Conservation (phyloP, 1,284 basidiomycete species). For the Puccinia novopanici region DNA sequence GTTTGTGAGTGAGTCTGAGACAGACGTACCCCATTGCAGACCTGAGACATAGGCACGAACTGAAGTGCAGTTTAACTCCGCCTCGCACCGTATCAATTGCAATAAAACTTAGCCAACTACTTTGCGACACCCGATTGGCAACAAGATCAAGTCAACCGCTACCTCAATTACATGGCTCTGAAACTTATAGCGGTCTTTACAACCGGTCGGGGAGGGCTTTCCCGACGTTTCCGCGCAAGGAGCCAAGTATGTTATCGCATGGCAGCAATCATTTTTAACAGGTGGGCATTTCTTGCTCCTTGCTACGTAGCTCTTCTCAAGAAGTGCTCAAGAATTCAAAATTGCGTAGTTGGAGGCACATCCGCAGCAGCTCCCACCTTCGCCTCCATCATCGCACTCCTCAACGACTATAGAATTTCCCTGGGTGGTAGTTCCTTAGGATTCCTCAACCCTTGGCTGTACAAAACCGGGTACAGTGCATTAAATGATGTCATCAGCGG, state of each 20-base stretch:
- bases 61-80: constrained; percentile 26
- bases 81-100: constrained; percentile 24
- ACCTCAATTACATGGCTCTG: constrained; percentile 54
- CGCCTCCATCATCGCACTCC: constrained; percentile 64
- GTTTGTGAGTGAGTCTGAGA: constrained; percentile 31
- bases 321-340: constrained; percentile 12
- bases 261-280: constrained; percentile 49
- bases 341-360: constrained; percentile 63
- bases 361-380: constrained; percentile 66
- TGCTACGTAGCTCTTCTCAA: not conserved
- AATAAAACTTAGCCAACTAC: constrained; percentile 51
- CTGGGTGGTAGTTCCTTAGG: constrained; percentile 63
- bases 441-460: constrained; percentile 65
- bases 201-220: constrained; percentile 56
- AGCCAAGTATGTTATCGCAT: constrained; percentile 52
- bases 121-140: constrained; percentile 56
- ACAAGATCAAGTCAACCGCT: constrained; percentile 52
- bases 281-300: not conserved
- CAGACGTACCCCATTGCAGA: not conserved
- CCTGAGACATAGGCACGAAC: not conserved
- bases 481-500: constrained; percentile 64
- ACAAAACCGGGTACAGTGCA: constrained; percentile 58
- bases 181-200: constrained; percentile 55
- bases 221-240: constrained; percentile 58
- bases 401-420: constrained; percentile 65